Percentiles rank a stretch among this genome's conserved stretches.
Evolutionary conservation across 768 basidiomycete species (phyloP).

Genomic region (Kondoa malvinella): DNA sequence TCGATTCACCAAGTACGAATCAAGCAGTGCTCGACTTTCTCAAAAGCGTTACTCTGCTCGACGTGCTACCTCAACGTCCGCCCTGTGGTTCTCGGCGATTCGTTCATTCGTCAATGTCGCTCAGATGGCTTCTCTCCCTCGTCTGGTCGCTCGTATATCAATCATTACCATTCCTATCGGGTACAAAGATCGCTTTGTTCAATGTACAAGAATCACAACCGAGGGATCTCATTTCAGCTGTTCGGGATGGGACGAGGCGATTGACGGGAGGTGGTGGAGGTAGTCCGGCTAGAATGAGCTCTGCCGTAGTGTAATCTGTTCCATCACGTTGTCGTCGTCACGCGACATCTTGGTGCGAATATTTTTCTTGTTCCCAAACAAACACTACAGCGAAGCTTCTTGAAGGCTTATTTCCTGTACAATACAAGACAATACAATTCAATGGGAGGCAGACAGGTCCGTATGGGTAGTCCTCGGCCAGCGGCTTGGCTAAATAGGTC

Average conservation of each 20-base stretch:
- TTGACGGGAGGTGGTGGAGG: neutral
- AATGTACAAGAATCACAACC: neutral
- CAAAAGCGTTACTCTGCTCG: constrained; percentile 47
- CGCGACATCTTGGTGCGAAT: neutral
- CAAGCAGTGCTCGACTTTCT: constrained; percentile 59
- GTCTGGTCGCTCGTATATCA: constrained; percentile 95
- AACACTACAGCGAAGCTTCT: no score
- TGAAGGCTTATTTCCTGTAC: no score
- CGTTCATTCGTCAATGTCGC: constrained; percentile 39
- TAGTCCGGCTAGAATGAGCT: neutral
- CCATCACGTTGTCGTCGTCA: neutral
- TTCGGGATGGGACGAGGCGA: neutral
- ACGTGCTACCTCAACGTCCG: constrained; percentile 54
- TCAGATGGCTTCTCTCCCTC: constrained; percentile 65
- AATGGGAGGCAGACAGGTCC: neutral
- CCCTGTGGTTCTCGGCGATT: constrained; percentile 41
- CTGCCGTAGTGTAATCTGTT: neutral
- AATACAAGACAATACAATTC: no score
- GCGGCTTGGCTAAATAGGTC: neutral
- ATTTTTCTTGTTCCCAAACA: no score
- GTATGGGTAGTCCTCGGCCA: neutral
- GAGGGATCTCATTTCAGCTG: neutral
- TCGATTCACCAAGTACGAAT: constrained; percentile 46
- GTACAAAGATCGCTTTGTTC: neutral
- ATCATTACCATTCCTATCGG: neutral